These are phyloP conservation scores for Zygosaccharomyces pseudorouxii DNA, from an alignment of 805 yeast genomes.

Conservation along the genomic window DNA sequence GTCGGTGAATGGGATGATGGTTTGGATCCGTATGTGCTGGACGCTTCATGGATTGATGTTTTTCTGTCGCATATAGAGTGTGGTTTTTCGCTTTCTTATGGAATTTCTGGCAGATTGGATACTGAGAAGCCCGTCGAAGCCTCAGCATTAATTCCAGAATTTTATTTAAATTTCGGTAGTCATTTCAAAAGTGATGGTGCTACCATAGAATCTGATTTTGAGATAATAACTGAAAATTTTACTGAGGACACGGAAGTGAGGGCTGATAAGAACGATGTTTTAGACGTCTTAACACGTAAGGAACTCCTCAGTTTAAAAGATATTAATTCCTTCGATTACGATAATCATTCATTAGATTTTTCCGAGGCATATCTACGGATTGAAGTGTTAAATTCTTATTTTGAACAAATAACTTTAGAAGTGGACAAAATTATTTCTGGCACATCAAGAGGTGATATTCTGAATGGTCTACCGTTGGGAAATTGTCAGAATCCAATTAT, in stretches of 20 bases:
- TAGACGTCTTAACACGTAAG: not conserved
- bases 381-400: not conserved
- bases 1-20: not conserved
- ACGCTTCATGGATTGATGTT: not conserved
- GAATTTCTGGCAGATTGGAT: not conserved
- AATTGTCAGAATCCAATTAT: too few relatives aligned
- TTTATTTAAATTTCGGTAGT: not conserved
- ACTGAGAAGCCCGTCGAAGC: not conserved
- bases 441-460: too few relatives aligned
- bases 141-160: not conserved
- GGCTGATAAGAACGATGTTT: not conserved
- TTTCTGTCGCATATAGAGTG: not conserved
- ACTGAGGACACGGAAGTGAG: not conserved
- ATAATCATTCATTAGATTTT: not conserved
- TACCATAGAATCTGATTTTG: not conserved
- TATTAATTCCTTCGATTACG: not conserved
- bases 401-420: not conserved
- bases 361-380: not conserved
- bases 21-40: not conserved
- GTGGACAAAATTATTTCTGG: not conserved
- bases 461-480: too few relatives aligned
- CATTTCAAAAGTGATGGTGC: not conserved
- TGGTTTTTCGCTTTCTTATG: not conserved
- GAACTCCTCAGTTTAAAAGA: not conserved
- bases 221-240: not conserved